Percentiles rank a stretch among this genome's conserved stretches.
Evolutionary conservation across 306 rosid species (phyloP).

Genomic region (Aeschynomene evenia): DNA sequence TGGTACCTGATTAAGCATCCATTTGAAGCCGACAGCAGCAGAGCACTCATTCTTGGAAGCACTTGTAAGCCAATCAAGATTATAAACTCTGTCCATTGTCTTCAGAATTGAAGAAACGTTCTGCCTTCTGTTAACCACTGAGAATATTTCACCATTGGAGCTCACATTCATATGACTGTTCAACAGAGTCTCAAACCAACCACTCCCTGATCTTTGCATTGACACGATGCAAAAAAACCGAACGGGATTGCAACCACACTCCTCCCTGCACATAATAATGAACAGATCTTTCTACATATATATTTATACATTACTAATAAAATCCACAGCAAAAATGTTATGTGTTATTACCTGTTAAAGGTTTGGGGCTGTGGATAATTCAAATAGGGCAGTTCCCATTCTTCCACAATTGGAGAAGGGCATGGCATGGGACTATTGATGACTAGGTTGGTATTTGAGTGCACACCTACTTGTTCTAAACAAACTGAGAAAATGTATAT

Average conservation of each 20-base stretch:
- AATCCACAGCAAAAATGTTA: not conserved
- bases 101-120: constrained; percentile 58
- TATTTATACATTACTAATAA: not conserved
- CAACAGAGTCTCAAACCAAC: constrained; percentile 92
- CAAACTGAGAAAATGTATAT: constrained; percentile 41
- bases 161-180: constrained; percentile 86
- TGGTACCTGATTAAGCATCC: constrained; percentile 93
- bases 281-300: constrained; percentile 19
- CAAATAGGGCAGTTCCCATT: constrained; percentile 48
- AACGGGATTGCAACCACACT: constrained; percentile 63
- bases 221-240: constrained; percentile 80
- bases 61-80: constrained; percentile 76
- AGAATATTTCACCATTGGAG: constrained; percentile 87
- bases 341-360: constrained; percentile 57
- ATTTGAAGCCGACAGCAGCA: constrained; percentile 86
- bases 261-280: constrained; percentile 66
- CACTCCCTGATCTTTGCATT: constrained; percentile 97
- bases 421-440: constrained; percentile 42
- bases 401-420: constrained; percentile 13
- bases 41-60: constrained; percentile 90
- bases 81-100: constrained; percentile 71
- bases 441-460: constrained; percentile 31
- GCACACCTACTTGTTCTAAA: constrained; percentile 37
- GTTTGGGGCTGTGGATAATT: constrained; percentile 64
- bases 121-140: constrained; percentile 66